phyloP scores from a whole-genome alignment of 2,329 filamentous ascomycete species.

The Colletotrichum orchidophilum region DNA sequence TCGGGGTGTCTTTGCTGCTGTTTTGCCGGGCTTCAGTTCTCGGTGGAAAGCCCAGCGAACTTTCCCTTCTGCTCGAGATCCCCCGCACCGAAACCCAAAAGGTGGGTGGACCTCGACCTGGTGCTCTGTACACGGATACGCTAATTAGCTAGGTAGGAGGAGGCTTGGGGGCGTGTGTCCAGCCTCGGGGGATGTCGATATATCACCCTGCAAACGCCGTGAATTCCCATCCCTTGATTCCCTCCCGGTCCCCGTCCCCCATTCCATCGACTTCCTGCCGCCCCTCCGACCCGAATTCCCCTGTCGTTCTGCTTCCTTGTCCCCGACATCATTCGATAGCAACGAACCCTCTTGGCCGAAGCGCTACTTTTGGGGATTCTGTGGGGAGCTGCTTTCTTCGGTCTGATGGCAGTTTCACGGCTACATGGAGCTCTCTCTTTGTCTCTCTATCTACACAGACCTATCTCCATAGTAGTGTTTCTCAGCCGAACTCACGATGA shows the following conservation, averaged over 20 bases:
- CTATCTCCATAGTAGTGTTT: background rate
- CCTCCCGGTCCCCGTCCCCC: background rate
- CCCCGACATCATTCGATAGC: slow-evolving; percentile 33
- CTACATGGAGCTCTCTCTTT: slow-evolving; percentile 19
- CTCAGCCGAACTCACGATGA: background rate
- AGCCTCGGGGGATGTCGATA: background rate
- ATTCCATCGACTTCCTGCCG: background rate
- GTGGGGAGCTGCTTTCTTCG: background rate
- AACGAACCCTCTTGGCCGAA: slow-evolving; percentile 34
- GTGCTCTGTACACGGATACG: no score
- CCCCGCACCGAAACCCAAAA: slow-evolving; percentile 21
- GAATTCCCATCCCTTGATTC: background rate
- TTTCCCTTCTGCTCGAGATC: background rate
- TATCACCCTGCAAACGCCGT: background rate
- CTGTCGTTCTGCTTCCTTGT: slow-evolving; percentile 21
- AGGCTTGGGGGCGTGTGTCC: no score
- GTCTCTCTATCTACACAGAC: background rate
- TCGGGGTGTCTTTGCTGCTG: slow-evolving; percentile 26
- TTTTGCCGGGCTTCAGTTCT: background rate
- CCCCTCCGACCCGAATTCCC: slow-evolving; percentile 11
- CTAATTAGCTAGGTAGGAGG: no score
- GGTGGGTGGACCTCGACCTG: no score
- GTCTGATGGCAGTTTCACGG: slow-evolving; percentile 35
- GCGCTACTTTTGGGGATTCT: background rate
- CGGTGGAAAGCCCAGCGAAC: slow-evolving; percentile 24